Base-by-base conservation (phyloP, 768 basidiomycete species). In the Tulasnella sp. region DNA sequence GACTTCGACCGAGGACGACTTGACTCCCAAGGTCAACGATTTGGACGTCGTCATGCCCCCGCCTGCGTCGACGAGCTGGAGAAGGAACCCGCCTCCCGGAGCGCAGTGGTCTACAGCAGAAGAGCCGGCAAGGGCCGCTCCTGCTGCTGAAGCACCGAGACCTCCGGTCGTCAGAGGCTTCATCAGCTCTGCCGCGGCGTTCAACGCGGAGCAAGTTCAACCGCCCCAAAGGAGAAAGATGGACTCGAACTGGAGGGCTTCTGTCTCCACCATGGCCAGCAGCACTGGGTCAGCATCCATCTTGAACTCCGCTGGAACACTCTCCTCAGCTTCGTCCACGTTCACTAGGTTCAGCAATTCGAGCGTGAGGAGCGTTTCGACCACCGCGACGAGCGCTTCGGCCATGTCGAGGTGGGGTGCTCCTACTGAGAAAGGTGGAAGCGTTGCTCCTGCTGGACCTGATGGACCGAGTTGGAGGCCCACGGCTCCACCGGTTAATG, bases 311-410 rank as follows among this genome's bases (percentile, higher is more conserved):
- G 56, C 56, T 24, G 56, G 62, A 31, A 34, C 34, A 14, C 62
- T 68, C 10, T 68, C 62, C 2, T 68, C 62, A 6, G 80, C 62
- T 40, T 79, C 80, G 9, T 79, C 77, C 40, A 80, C 81, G 44
- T 95, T 94, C 83, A 94, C 94, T 34, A 87, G 92, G 80, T 94
- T 92, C 86, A 94, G 93, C 86, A 92, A 92, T 83, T 89, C 90
- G 58, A 92, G 93, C 84, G 83, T 88, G 79, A 88, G 92, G 78
- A 94, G 93, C 81, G 88, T 94, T 58, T 92, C 92, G 31, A 95
- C 94, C 6, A 90, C 90, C 78, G 94, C 94, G 68, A 96, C 94
- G 21, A 93, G 93, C 82, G 89, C 93, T 8, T 93, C 93, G 42
- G 89, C 90, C 34, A 86, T 88, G 6, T 82, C 83, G 73, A 75